Conservation (phyloP, 2,329 filamentous ascomycete species). For the Emericellopsis atlantica region DNA sequence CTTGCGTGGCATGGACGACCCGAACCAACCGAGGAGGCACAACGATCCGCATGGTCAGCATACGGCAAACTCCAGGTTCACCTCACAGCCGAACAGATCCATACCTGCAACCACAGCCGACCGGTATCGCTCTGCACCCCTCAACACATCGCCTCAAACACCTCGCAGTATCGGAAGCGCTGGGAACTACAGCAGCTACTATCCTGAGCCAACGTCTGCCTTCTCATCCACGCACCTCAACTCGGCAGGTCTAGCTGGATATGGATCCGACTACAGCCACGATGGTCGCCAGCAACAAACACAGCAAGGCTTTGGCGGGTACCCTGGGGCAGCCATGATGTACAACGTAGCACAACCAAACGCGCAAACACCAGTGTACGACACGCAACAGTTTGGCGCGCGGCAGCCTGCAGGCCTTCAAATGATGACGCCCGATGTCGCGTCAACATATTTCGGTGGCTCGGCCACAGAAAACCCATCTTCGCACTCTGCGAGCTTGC, state of each 20-base stretch:
- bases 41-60: conserved; percentile 58
- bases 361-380: conserved; percentile 56
- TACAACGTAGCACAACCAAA: conserved; percentile 62
- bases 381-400: conserved; percentile 61
- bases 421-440: conserved; percentile 37
- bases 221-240: conserved; percentile 47
- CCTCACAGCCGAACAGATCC: conserved; percentile 29
- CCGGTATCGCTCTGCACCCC: conserved; percentile 34
- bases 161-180: conserved; percentile 39
- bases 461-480: conserved; percentile 28
- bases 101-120: conserved; percentile 19
- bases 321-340: conserved; percentile 57
- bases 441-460: conserved; percentile 58
- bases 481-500: conserved; percentile 31
- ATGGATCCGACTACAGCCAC: conserved; percentile 54
- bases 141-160: conserved; percentile 34
- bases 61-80: conserved; percentile 40
- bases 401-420: conserved; percentile 69
- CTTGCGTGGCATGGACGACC: conserved; percentile 64
- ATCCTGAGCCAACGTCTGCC: conserved; percentile 37
- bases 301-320: conserved; percentile 41
- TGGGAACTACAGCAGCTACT: conserved; percentile 46
- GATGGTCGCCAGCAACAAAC: conserved; percentile 38
- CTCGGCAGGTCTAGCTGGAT: conserved; percentile 36
- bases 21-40: conserved; percentile 60